Evolutionary conservation across 2,329 filamentous ascomycete species (phyloP).

Genomic region (Podosphaera xanthii): DNA sequence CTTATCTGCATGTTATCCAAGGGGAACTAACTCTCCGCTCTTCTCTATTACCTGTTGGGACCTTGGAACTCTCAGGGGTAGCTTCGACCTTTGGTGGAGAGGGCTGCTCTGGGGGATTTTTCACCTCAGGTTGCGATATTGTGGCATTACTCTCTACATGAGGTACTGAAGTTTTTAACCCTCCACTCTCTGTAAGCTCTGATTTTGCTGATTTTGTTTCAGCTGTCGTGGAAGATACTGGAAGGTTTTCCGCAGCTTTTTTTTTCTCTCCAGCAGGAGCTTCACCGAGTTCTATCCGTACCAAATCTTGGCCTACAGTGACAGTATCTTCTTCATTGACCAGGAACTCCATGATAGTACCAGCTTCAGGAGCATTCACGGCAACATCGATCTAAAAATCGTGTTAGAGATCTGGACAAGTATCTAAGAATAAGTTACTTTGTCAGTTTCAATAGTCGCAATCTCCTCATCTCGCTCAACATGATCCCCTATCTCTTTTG

Average conservation of each 20-base stretch:
- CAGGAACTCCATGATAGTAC: conserved; percentile 76
- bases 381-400: conserved; percentile 69
- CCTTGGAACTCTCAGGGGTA: conserved; percentile 3
- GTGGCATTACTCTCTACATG: conserved; percentile 18
- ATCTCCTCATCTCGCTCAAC: conserved; percentile 95
- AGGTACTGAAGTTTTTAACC: conserved; percentile 7
- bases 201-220: not conserved
- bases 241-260: conserved; percentile 18
- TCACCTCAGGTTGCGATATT: conserved; percentile 10
- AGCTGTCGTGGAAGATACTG: conserved; percentile 12
- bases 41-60: conserved; percentile 43
- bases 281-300: conserved; percentile 63
- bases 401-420: conserved; percentile 1
- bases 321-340: conserved; percentile 91
- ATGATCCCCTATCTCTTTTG: conserved; percentile 75
- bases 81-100: conserved; percentile 12
- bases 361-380: conserved; percentile 80
- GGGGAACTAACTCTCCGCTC: conserved; percentile 53
- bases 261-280: conserved; percentile 28
- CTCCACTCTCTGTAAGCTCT: not conserved
- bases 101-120: no score
- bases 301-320: conserved; percentile 74
- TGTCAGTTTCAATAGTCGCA: conserved; percentile 97
- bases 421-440: conserved; percentile 31
- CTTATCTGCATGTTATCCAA: not conserved